Percentiles rank a stretch among this genome's conserved stretches.
Evolutionary conservation across 2,329 filamentous ascomycete species (phyloP).

Genomic region (Paracorniculantispora psalliotae): DNA sequence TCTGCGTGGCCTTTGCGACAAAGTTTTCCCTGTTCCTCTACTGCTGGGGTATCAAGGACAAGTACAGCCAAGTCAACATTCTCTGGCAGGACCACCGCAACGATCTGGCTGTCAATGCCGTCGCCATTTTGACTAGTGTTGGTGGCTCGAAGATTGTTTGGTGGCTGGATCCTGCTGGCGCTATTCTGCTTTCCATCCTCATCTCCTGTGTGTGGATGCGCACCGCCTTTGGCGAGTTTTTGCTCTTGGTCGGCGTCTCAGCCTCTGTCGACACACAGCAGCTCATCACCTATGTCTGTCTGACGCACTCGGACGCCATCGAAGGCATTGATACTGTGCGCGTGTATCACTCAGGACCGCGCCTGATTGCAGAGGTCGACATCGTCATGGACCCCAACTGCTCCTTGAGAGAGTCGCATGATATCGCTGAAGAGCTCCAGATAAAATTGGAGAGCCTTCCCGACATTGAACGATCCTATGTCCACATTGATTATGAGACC

Average conservation of each 20-base stretch:
- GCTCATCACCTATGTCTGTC: slow-evolving; percentile 84
- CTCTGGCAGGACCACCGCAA: slow-evolving; percentile 97
- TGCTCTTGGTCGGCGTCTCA: slow-evolving; percentile 83
- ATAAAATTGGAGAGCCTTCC: slow-evolving; percentile 89
- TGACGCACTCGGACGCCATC: slow-evolving; percentile 82
- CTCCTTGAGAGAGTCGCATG: slow-evolving; percentile 74
- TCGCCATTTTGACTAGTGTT: slow-evolving; percentile 87
- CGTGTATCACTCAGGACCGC: slow-evolving; percentile 83
- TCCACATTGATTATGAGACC: slow-evolving; percentile 96
- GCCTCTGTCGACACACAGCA: slow-evolving; percentile 83
- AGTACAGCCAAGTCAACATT: slow-evolving; percentile 87
- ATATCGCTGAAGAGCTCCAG: slow-evolving; percentile 90
- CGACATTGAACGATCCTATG: slow-evolving; percentile 88
- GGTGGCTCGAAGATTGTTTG: slow-evolving; percentile 81
- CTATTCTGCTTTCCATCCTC: slow-evolving; percentile 73
- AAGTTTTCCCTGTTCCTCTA: slow-evolving; percentile 84
- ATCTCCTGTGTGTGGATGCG: slow-evolving; percentile 77
- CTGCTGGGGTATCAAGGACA: slow-evolving; percentile 85
- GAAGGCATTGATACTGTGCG: slow-evolving; percentile 90
- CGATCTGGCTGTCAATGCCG: slow-evolving; percentile 93
- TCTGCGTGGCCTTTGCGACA: slow-evolving; percentile 75
- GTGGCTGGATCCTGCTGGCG: slow-evolving; percentile 94
- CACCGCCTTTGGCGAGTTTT: slow-evolving; percentile 84
- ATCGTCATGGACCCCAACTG: slow-evolving; percentile 82
- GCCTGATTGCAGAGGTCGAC: slow-evolving; percentile 92